Base-by-base conservation (phyloP, 495 filamentous ascomycete species). In the Hypoxylon trugodes region DNA sequence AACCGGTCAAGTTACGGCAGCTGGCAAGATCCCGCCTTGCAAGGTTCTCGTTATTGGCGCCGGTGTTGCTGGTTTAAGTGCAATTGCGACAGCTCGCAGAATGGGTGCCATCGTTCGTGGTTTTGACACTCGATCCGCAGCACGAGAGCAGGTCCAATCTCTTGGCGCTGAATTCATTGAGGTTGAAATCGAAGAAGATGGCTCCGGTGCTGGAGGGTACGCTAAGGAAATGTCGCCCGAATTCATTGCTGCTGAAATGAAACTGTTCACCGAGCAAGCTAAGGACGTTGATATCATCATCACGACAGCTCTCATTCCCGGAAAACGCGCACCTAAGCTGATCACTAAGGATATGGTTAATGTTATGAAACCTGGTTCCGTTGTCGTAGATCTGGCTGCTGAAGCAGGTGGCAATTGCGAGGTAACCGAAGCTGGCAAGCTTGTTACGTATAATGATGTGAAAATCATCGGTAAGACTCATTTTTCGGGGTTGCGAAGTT, bases 201-300 rank as follows among this genome's bases (percentile, higher is more conserved):
- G 90, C 10, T 82, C 88, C n/a, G 90, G 90, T 1, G 82, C 87
- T 12, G 90, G 90, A 16, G 90, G 90, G 8, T 94, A 94, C 58
- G 90, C 88, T 30, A 94, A 94, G 65, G 89, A 90, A 68, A 94
- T 94, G 90, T 92, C 89, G 48, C 89, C 90, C 62, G 90, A 92
- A 70, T 94, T 94, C 71, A 90, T 91, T 69, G 90, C 90, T 57
- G 90, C 90, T 6, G 90, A 94, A 69, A 93, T 92, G 90, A 91
- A 89, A 72, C 80, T 94, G 21, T 94, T 94, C 67, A 85, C 88
- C 67, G 87, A 92, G 65, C 90, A 93, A 69, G 88, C 87, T 52
- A 82, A 82, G 12, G 90, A 93, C 36, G 90, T 93, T n/a, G 90
- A 94, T 69, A 94, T 94, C 49, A 86, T 94, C 40, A 88, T 94